phyloP scores from a whole-genome alignment of 2,329 filamentous ascomycete species.

The Fusarium sp. region DNA sequence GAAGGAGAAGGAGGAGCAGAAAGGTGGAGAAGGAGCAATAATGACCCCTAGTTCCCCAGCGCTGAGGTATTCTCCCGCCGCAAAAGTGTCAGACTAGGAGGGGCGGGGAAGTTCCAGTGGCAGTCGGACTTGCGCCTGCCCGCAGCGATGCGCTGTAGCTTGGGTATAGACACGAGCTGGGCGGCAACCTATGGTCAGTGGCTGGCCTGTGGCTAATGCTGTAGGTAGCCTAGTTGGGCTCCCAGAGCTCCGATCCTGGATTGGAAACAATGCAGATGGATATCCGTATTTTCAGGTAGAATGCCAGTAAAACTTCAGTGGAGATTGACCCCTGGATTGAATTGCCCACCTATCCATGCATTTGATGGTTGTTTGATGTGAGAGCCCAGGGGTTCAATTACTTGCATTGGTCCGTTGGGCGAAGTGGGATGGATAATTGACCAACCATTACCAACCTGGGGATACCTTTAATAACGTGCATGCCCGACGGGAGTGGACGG shows the following conservation, averaged over 20 bases:
- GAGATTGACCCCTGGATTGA: conserved; percentile 25
- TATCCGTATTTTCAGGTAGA: conserved; percentile 32
- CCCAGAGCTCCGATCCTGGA: conserved; percentile 15
- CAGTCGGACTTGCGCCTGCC: conserved; percentile 15
- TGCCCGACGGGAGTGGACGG: conserved; percentile 6
- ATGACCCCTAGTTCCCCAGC: conserved; percentile 32
- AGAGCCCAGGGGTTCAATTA: conserved; percentile 16
- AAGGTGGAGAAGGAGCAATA: conserved; percentile 44
- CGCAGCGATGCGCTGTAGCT: neutral
- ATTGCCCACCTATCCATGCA: conserved; percentile 12
- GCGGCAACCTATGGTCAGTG: conserved; percentile 14
- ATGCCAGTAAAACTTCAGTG: conserved; percentile 31
- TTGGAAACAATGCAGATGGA: neutral
- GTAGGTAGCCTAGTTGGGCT: conserved; percentile 12
- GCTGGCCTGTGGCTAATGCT: conserved; percentile 11
- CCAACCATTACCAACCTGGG: neutral
- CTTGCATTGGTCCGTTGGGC: conserved; percentile 18
- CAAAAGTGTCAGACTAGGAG: conserved; percentile 33
- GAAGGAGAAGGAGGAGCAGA: conserved; percentile 40
- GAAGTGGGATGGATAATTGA: neutral
- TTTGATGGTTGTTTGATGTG: conserved; percentile 7
- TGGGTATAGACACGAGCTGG: neutral
- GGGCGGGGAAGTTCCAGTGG: conserved; percentile 31
- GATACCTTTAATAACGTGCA: conserved; percentile 20
- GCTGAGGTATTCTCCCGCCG: conserved; percentile 29